Evolutionary conservation across 495 filamentous ascomycete species (phyloP).

Genomic region (Thermothielavioides terrestris): DNA sequence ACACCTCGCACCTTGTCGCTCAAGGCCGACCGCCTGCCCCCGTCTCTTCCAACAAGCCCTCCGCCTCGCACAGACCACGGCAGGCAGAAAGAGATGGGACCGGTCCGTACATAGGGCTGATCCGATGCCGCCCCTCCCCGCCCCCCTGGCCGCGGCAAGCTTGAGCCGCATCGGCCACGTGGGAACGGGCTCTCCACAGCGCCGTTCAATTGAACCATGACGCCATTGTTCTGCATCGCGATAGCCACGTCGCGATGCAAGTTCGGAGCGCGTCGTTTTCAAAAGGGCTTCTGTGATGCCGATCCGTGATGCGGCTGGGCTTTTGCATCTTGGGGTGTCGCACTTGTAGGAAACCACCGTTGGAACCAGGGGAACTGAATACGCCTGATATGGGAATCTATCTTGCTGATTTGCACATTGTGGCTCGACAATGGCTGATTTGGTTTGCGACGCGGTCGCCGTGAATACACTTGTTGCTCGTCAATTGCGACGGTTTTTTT

Average conservation of each 20-base stretch:
- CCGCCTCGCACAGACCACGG: conserved; percentile 4
- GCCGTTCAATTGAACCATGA: conserved; percentile 16
- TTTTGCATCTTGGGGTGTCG: neutral
- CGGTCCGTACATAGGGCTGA: conserved; percentile 3
- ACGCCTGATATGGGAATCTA: neutral
- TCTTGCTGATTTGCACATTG: neutral
- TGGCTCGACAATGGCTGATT: conserved; percentile 11
- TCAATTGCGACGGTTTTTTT: conserved; percentile 19
- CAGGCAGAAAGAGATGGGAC: conserved; percentile 5
- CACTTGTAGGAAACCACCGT: neutral
- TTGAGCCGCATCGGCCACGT: conserved; percentile 27
- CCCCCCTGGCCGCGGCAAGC: neutral
- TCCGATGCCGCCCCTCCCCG: neutral
- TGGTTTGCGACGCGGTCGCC: conserved; percentile 14
- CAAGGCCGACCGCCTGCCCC: no score
- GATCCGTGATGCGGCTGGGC: neutral
- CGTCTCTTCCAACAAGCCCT: no score
- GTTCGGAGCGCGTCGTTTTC: conserved; percentile 18
- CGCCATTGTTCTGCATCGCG: conserved; percentile 18
- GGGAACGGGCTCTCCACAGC: conserved; percentile 21
- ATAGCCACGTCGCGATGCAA: conserved; percentile 17
- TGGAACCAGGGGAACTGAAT: neutral
- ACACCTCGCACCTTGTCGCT: no score
- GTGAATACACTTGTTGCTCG: neutral
- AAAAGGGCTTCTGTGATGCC: conserved; percentile 3